Evolutionary conservation across 148 eudicot species (phyloP).

Genomic region (Beta vulgaris): DNA sequence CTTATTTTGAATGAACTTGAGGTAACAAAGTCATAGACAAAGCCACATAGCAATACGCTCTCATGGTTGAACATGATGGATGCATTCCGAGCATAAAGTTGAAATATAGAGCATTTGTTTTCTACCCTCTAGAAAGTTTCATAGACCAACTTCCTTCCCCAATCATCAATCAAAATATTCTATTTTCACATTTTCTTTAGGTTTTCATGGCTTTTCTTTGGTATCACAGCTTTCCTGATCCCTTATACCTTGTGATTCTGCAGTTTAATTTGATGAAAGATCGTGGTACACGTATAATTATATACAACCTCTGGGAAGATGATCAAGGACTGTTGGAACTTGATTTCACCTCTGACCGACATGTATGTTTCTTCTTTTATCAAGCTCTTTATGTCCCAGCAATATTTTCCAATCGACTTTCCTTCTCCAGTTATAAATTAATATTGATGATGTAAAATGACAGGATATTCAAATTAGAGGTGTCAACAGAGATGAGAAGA

Average conservation of each 20-base stretch:
- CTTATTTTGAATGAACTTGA: neutral
- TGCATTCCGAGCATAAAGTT: neutral
- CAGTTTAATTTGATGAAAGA: conserved; percentile 70
- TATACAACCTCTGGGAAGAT: conserved; percentile 98
- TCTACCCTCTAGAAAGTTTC: neutral
- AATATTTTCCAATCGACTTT: neutral
- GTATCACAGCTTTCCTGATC: neutral
- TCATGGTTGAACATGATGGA: neutral
- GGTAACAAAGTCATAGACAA: neutral
- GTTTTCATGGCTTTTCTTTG: neutral
- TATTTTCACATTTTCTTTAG: neutral
- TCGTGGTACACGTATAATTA: conserved; percentile 81
- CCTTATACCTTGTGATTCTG: conserved; percentile 11
- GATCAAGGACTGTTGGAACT: conserved; percentile 77
- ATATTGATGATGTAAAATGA: conserved; percentile 18
- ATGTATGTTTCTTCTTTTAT: conserved; percentile 40
- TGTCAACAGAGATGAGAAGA: conserved; percentile 79
- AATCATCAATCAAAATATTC: neutral
- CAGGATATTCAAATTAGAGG: conserved; percentile 97
- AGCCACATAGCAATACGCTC: neutral
- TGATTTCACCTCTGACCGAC: conserved; percentile 74
- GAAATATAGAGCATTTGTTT: neutral
- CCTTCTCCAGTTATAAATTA: neutral
- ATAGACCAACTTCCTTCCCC: neutral
- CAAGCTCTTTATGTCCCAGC: neutral